phyloP scores from a whole-genome alignment of 1,284 basidiomycete species.

The Apiotrichum porosum region DNA sequence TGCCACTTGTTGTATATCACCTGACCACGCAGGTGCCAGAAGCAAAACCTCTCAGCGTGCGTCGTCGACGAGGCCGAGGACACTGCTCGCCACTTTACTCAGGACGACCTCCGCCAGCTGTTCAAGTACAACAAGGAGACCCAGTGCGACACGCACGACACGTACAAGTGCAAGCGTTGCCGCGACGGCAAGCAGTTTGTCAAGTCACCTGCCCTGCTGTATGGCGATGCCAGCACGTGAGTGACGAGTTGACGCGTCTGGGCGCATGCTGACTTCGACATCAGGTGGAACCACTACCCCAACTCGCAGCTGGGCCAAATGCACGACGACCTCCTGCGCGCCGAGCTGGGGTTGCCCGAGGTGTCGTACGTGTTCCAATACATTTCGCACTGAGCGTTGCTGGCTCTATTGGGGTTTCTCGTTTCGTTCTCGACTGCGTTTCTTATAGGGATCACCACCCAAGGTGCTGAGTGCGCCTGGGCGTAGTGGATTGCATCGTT shows the following conservation, averaged over 20 bases:
- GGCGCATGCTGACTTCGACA: neutral
- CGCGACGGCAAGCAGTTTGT: conserved; percentile 76
- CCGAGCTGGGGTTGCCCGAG: conserved; percentile 76
- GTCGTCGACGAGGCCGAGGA: conserved; percentile 98
- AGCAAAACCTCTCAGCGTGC: conserved; percentile 92
- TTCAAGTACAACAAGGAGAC: conserved; percentile 89
- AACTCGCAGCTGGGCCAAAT: conserved; percentile 82
- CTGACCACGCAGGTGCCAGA: conserved; percentile 60
- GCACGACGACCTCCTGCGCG: conserved; percentile 91
- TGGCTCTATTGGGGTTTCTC: no score
- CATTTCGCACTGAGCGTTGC: conserved; percentile 53
- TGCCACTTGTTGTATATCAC: no score
- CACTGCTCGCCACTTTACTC: conserved; percentile 89
- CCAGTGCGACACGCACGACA: conserved; percentile 90
- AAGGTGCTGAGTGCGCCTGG: no score
- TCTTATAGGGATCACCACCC: no score
- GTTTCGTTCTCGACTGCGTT: no score
- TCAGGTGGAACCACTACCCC: conserved; percentile 95
- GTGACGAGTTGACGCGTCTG: conserved; percentile 43
- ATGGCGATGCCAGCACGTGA: conserved; percentile 96
- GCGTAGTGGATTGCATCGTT: no score
- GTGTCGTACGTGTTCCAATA: conserved; percentile 91
- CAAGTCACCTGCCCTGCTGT: conserved; percentile 81
- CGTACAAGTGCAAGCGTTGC: conserved; percentile 96
- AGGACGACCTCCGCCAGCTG: conserved; percentile 81